Conservation (phyloP, 1,139 yeast species). For the Saccharomyces hybrid region DNA sequence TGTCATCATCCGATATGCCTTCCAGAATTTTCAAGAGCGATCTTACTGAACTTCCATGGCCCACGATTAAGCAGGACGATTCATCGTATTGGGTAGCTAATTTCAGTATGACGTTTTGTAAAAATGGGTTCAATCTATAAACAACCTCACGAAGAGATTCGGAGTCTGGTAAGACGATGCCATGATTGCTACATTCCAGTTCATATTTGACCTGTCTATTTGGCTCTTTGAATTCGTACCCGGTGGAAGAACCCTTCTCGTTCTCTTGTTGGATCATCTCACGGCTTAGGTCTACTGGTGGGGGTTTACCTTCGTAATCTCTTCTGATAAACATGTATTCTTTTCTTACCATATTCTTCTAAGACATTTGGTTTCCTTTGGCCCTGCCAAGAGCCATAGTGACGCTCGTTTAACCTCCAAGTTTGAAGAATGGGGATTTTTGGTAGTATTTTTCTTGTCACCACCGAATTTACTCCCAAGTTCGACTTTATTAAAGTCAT, state of each 20-base stretch:
- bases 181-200: constrained; percentile 35
- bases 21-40: constrained; percentile 56
- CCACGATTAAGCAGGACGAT: constrained; percentile 52
- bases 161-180: constrained; percentile 47
- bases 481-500: constrained; percentile 4
- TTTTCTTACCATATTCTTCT: constrained; percentile 46
- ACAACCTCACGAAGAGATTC: constrained; percentile 66
- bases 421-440: constrained; percentile 32
- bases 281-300: constrained; percentile 35
- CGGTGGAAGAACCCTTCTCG: constrained; percentile 28
- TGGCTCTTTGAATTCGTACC: constrained; percentile 33
- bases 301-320: constrained; percentile 63
- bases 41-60: constrained; percentile 72
- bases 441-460: constrained; percentile 2
- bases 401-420: constrained; percentile 75
- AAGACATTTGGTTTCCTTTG: constrained; percentile 48
- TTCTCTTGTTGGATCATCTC: constrained; percentile 30
- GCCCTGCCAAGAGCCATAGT: constrained; percentile 75
- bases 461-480: neutral
- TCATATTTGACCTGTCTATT: constrained; percentile 30
- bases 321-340: constrained; percentile 63
- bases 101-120: constrained; percentile 39
- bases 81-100: constrained; percentile 35
- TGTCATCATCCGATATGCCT: constrained; percentile 52
- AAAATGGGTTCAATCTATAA: constrained; percentile 51